Percentiles rank a stretch among this genome's conserved stretches.
Evolutionary conservation across 352 stramenopile genomes (phyloP).

Genomic region (Pythium dissotocum): DNA sequence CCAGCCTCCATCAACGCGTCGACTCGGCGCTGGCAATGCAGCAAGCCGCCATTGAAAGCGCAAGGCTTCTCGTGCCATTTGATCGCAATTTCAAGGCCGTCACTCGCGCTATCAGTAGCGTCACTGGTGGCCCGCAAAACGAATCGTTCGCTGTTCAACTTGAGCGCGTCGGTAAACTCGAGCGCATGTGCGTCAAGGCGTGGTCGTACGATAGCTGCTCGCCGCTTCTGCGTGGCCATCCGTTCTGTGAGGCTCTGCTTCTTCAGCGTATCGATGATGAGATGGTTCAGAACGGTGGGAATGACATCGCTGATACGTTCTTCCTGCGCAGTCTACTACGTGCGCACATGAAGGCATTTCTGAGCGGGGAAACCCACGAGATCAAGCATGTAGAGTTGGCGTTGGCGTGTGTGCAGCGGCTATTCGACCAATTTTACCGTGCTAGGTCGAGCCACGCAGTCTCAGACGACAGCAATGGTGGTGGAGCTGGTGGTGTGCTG

Average conservation of each 20-base stretch:
- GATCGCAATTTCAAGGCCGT: conserved; percentile 37
- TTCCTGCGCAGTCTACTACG: conserved; percentile 52
- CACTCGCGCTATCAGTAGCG: conserved; percentile 35
- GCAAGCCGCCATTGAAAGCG: conserved; percentile 21
- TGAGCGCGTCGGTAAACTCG: conserved; percentile 52
- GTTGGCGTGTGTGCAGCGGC: conserved; percentile 24
- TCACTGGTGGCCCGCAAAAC: conserved; percentile 32
- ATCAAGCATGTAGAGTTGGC: conserved; percentile 40
- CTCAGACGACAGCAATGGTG: neutral
- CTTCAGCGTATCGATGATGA: conserved; percentile 57
- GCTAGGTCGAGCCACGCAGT: neutral
- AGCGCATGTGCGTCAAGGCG: conserved; percentile 62
- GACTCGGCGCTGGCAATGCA: conserved; percentile 17
- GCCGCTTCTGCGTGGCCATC: conserved; percentile 31
- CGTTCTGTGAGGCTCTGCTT: conserved; percentile 56
- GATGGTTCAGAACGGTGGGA: conserved; percentile 25
- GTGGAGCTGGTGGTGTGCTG: neutral
- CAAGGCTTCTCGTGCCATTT: conserved; percentile 2
- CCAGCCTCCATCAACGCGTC: neutral
- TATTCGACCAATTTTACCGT: conserved; percentile 41
- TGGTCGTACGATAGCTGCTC: conserved; percentile 56
- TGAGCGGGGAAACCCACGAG: conserved; percentile 33
- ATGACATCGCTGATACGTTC: conserved; percentile 46
- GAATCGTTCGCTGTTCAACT: conserved; percentile 47
- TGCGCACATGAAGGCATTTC: conserved; percentile 50